Base-by-base conservation (phyloP, 2,329 filamentous ascomycete genomes). In the Lasiodiplodia gonubiensis region DNA sequence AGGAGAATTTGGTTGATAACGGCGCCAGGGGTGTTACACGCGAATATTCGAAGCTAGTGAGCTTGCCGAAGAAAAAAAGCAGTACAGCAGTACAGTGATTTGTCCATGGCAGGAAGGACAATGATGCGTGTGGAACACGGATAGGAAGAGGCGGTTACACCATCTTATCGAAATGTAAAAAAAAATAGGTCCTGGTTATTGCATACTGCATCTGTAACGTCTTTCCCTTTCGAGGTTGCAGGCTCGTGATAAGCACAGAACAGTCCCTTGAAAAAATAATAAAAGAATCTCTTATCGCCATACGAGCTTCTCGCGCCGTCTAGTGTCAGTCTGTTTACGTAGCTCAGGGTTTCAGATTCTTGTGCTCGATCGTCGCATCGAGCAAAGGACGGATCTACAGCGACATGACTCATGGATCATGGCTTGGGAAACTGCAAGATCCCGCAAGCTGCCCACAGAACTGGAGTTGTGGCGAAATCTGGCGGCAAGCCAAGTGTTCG, bases 361-460 rank as follows among this genome's bases (percentile, higher is more conserved):
- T 30, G 55, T 39, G 55, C 33, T 48, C 49, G 57, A 48, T 61
- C 57, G 57, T 33, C 39, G 39, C 57, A 27, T 49, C 57, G 35
- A 30, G 23, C 30, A 25, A 11, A 42, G 42, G 48, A 30, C n/a
- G 57, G 57, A 61, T 48, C 39, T 49, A 14, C 57, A 25, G 12
- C n/a, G 23, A 14, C 39, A 61, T 35, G 57, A 61, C 35, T 61
- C 57, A 18, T 35, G 33, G 33, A 4, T 16, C 37, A 42, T 21
- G 53, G n/a, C 33, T n/a, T 35, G 10, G 33, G 23, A 10, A 14
- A n/a, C 18, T 39, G n/a, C 30, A n/a, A 10, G 18, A n/a, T 37
- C 30, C 30, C 21, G 35, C 30, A 21, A 16, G 16, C 16, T 8
- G 39, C 39, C 7, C 6, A 46, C n/a, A 12, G n/a, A 10, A n/a